phyloP scores from a whole-genome alignment of 106 monocot genomes.

The Cymbidium sinense region DNA sequence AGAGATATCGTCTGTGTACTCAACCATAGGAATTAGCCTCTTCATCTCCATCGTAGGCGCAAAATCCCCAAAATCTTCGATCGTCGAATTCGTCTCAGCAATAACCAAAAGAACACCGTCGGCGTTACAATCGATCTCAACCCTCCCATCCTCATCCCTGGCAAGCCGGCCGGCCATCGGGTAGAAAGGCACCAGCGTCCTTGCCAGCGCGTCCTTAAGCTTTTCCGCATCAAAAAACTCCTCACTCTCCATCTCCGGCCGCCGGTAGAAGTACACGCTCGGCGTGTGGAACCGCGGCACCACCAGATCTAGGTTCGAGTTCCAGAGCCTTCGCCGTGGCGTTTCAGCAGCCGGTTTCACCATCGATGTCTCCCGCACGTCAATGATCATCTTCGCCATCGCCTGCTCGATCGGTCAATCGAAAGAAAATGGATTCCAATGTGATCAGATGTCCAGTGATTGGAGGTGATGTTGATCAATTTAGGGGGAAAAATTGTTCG shows the following conservation, averaged over 20 bases:
- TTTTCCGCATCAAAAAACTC: slow-evolving; percentile 42
- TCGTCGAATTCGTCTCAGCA: slow-evolving; percentile 36
- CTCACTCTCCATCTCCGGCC: not conserved
- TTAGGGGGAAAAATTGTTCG: too few species aligned
- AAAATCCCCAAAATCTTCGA: slow-evolving; percentile 86
- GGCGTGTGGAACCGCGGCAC: slow-evolving; percentile 94
- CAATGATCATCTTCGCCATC: slow-evolving; percentile 28
- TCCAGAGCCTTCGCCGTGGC: slow-evolving; percentile 63
- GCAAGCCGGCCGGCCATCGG: slow-evolving; percentile 86
- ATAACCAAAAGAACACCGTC: slow-evolving; percentile 79
- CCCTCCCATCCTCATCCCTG: slow-evolving; percentile 68
- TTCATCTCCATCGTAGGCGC: slow-evolving; percentile 88
- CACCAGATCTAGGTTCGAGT: slow-evolving; percentile 87
- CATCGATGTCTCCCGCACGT: slow-evolving; percentile 40
- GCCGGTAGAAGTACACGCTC: slow-evolving; percentile 94
- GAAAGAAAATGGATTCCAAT: too few species aligned
- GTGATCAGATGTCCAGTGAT: too few species aligned
- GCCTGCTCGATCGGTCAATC: too few species aligned
- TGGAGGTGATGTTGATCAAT: too few species aligned
- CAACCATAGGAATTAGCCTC: slow-evolving; percentile 74
- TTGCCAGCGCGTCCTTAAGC: slow-evolving; percentile 47
- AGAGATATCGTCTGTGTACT: slow-evolving; percentile 67
- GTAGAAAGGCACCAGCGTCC: slow-evolving; percentile 83
- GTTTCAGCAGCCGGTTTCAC: slow-evolving; percentile 66
- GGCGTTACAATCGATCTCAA: slow-evolving; percentile 85